These are phyloP conservation scores for Diaporthe caulivora DNA, from an alignment of 2,329 filamentous ascomycete genomes.

Conservation along the genomic window DNA sequence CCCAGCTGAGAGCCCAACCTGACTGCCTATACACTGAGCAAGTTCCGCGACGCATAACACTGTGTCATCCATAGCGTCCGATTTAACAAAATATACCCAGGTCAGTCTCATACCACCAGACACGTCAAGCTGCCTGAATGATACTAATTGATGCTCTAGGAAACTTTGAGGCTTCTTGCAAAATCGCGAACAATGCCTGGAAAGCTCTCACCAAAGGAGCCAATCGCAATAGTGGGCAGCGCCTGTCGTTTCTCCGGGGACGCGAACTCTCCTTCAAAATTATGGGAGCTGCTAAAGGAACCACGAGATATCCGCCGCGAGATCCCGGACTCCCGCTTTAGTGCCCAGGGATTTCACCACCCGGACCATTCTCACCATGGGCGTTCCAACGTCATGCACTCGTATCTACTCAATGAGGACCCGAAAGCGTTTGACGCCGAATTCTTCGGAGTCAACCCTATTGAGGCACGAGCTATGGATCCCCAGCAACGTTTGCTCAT, in stretches of 20 bases:
- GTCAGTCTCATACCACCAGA: neutral
- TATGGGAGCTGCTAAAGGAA: constrained; percentile 51
- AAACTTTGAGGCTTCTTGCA: neutral
- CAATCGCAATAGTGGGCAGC: constrained; percentile 52
- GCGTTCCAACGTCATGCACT: constrained; percentile 44
- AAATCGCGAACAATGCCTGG: neutral
- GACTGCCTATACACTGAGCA: neutral
- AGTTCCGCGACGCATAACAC: neutral
- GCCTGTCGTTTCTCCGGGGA: constrained; percentile 54
- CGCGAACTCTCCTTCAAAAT: constrained; percentile 48
- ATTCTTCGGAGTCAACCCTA: constrained; percentile 45
- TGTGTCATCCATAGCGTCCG: neutral
- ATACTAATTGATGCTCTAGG: neutral
- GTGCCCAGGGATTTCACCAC: constrained; percentile 44
- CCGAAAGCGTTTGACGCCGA: constrained; percentile 39
- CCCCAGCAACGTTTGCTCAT: constrained; percentile 37
- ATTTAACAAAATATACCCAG: neutral
- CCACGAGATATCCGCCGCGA: constrained; percentile 41
- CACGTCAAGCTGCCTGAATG: too few species aligned
- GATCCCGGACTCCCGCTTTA: constrained; percentile 43
- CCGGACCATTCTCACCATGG: constrained; percentile 46
- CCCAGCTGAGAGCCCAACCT: neutral
- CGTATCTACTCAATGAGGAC: constrained; percentile 39
- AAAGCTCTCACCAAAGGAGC: neutral
- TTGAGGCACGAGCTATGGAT: constrained; percentile 41